phyloP scores from a whole-genome alignment of 345 rosid genomes.

The Chamaenerion angustifolium region DNA sequence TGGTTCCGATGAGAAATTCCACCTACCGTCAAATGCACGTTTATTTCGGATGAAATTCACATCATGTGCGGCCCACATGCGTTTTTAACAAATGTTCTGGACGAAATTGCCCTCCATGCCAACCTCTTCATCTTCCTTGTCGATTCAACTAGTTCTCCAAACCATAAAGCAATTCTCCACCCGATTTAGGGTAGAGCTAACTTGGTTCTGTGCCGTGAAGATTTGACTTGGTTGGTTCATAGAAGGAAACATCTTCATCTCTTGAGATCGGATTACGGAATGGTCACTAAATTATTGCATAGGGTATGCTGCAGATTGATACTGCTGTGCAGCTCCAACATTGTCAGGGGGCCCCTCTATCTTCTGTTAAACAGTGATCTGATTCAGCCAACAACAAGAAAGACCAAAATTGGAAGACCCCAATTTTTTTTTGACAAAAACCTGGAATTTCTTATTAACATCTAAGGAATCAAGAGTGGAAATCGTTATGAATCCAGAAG shows the following conservation, averaged over 20 bases:
- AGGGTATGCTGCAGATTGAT: conserved; percentile 17
- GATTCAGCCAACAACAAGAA: no score
- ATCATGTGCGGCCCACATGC: no score
- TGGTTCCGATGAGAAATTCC: no score
- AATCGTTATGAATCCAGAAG: conserved; percentile 23
- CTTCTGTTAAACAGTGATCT: conserved; percentile 16
- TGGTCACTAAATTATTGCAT: conserved; percentile 22
- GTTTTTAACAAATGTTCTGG: no score
- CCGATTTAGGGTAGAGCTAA: no score
- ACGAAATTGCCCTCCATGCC: no score
- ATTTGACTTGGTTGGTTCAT: conserved; percentile 32
- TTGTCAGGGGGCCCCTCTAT: conserved; percentile 13
- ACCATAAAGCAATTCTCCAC: no score
- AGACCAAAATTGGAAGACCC: no score
- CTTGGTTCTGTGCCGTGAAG: conserved; percentile 19
- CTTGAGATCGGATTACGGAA: conserved; percentile 20
- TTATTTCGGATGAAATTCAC: no score
- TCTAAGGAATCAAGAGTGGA: conserved; percentile 21
- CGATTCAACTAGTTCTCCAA: no score
- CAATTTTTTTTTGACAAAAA: not conserved
- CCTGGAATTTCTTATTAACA: conserved; percentile 46
- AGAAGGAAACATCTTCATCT: conserved; percentile 34
- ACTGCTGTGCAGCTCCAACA: conserved; percentile 17
- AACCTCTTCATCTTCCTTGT: no score
- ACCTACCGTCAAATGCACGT: no score